Evolutionary conservation across 2,329 filamentous ascomycete species (phyloP), one percentile per base, ranked within the genome.

Genomic region (Xylariales sp.): DNA sequence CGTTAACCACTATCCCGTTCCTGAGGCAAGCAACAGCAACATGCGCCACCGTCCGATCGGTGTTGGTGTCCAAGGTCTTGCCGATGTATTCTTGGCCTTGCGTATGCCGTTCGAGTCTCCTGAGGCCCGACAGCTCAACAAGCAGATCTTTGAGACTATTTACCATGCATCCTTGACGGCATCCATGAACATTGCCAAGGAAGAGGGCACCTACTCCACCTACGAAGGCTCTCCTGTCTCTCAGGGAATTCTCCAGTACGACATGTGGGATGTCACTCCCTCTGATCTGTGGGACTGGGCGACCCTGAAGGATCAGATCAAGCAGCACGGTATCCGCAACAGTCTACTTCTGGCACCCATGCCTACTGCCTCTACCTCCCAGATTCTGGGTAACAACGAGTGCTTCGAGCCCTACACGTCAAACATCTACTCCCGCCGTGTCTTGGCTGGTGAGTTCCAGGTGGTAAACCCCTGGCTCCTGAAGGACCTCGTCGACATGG

Each of bases 371-470:
- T 93, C 85, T 47, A 98, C 93, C 25, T 95, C 88, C 43, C 93
- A 98, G 72, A 98, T 98, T 60, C 76, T 98, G 53, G 93, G 93
- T 55, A 95, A 96, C 78, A 98, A 98, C 63, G 93, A 98, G 70
- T 98, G 93, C 76, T 98, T 98, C 62, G 93, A 98, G 76, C 93
- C 93, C 28, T 98, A 98, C 72, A 98, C 93, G 5, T 97, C 91
- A 53, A 98, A 98, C 76, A 98, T 98, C 65, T 98, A 98, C 75
- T 95, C 91, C 53, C 91, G 93, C 48, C 91, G 93, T 76, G 93
- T 98, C 40, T 76, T 98, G 54, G 93, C 93, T 51, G 93, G 93
- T 54, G 93, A 98, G 66, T 98, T 98, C 81, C 93, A 98, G 70
- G 88, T 98, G 38, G 93, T 98, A 63, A 98, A 98, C 74, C 93